A percentile compares a stretch with the other conserved stretches of the same genome.
These are phyloP conservation scores for Mangifera indica DNA, from an alignment of 345 rosid genomes.

Conservation along the genomic window DNA sequence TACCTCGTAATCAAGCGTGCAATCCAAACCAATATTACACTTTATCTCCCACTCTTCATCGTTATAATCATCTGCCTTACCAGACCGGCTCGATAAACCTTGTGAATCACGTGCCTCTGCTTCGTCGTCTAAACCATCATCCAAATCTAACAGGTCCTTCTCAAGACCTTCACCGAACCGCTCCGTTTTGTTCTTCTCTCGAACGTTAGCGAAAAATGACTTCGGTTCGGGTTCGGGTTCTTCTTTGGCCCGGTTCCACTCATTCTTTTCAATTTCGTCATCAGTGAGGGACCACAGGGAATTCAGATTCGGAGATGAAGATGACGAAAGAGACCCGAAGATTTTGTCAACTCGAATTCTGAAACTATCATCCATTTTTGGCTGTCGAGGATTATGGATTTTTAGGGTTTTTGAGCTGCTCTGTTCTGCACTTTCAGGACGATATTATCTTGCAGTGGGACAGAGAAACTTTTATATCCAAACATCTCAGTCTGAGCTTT, in stretches of 20 bases:
- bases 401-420: not conserved
- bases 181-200: constrained; percentile 2
- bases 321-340: constrained; percentile 67
- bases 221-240: constrained; percentile 11
- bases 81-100: constrained; percentile 14
- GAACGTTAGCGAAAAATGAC: constrained; percentile 9
- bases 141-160: constrained; percentile 36
- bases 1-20: constrained; percentile 77
- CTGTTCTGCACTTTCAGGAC: not conserved
- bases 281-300: constrained; percentile 74
- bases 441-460: constrained; percentile 1
- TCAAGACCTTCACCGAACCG: constrained; percentile 13
- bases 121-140: constrained; percentile 26
- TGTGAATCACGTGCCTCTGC: not conserved
- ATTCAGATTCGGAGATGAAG: constrained; percentile 32
- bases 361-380: constrained; percentile 63
- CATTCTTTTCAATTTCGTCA: constrained; percentile 55
- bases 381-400: not conserved
- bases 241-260: constrained; percentile 41
- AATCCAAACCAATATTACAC: constrained; percentile 62
- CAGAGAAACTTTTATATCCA: constrained; percentile 23
- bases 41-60: constrained; percentile 80
- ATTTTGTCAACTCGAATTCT: constrained; percentile 60
- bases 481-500: constrained; percentile 11
- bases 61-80: constrained; percentile 46